A percentile compares a stretch with the other conserved stretches of the same genome.
Conservation (phyloP, 1,139 yeast species). For the Spathaspora sp. region DNA sequence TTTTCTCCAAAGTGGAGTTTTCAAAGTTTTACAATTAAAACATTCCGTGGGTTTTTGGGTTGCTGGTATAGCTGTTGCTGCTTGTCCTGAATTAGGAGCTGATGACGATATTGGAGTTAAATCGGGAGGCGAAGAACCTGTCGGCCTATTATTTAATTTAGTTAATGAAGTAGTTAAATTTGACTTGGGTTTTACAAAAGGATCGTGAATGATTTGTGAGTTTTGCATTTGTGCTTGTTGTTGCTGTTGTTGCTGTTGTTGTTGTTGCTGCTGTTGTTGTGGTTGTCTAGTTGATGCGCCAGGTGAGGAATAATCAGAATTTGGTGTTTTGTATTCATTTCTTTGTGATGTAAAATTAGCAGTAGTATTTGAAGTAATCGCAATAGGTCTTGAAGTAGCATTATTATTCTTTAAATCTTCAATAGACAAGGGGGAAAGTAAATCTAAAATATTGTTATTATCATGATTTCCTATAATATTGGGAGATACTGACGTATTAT, state of each 20-base stretch:
- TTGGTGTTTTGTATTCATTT: conserved; percentile 9
- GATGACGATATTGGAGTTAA: conserved; percentile 1
- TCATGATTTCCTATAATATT: conserved; percentile 5
- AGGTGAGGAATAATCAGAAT: conserved; percentile 11
- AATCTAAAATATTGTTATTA: conserved; percentile 27
- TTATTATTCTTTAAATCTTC: conserved; percentile 30
- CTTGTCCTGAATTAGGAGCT: conserved; percentile 5
- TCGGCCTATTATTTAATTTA: conserved; percentile 15
- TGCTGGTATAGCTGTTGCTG: conserved; percentile 1
- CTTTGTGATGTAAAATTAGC: conserved; percentile 6
- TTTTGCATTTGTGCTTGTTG: conserved; percentile 2
- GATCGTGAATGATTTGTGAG: conserved; percentile 7
- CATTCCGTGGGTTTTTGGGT: conserved; percentile 16
- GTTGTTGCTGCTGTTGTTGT: conserved; percentile 7
- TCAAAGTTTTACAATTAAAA: conserved; percentile 51
- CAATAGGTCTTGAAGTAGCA: conserved; percentile 14
- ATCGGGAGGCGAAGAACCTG: conserved; percentile 5
- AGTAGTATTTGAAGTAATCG: conserved; percentile 16
- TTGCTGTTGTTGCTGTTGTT: conserved; percentile 3
- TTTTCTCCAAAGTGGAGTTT: conserved; percentile 61
- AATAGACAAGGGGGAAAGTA: conserved; percentile 42
- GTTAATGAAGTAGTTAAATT: conserved; percentile 34
- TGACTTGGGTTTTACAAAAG: conserved; percentile 21
- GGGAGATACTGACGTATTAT: conserved; percentile 4
- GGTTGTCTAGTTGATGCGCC: background rate